Conservation (phyloP, 2,329 filamentous ascomycete genomes). For the Diaporthe citriasiana region DNA sequence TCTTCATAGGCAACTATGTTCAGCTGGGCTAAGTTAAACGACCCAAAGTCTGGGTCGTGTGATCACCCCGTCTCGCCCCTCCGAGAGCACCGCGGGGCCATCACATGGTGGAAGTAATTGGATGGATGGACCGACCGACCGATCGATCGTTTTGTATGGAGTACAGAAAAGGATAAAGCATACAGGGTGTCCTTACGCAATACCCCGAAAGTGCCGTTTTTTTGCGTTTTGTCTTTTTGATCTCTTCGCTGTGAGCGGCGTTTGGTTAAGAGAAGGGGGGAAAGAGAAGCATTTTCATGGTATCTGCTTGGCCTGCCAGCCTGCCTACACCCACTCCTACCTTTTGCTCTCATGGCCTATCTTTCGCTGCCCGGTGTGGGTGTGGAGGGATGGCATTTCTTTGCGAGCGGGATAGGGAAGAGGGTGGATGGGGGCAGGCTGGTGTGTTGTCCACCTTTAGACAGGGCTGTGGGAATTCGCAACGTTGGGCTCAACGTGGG, state of each 20-base stretch:
- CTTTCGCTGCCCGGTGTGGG: neutral
- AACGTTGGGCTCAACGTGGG: neutral
- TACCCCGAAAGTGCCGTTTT: conserved; percentile 39
- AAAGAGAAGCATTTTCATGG: conserved; percentile 17
- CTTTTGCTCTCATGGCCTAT: neutral
- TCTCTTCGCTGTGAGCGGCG: conserved; percentile 23
- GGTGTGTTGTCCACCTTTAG: conserved; percentile 2
- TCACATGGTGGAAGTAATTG: conserved; percentile 7
- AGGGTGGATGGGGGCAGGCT: too few relatives aligned
- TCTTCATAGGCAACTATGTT: conserved; percentile 61
- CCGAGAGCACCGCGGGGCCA: neutral
- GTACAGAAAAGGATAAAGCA: conserved; percentile 38
- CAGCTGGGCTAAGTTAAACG: conserved; percentile 51
- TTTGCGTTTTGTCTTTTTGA: neutral
- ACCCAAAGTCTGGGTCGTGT: neutral
- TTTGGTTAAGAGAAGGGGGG: conserved; percentile 24
- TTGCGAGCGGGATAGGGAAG: neutral
- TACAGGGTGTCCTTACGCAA: conserved; percentile 37
- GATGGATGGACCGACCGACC: neutral
- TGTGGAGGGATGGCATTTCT: neutral
- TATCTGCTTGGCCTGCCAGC: conserved; percentile 9
- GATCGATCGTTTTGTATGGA: conserved; percentile 30
- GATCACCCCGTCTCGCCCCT: neutral
- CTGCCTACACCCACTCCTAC: neutral
- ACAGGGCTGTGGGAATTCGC: neutral